Evolutionary conservation across 2,329 filamentous ascomycete genomes (phyloP).

Genomic region (Aspergillus candidus): DNA sequence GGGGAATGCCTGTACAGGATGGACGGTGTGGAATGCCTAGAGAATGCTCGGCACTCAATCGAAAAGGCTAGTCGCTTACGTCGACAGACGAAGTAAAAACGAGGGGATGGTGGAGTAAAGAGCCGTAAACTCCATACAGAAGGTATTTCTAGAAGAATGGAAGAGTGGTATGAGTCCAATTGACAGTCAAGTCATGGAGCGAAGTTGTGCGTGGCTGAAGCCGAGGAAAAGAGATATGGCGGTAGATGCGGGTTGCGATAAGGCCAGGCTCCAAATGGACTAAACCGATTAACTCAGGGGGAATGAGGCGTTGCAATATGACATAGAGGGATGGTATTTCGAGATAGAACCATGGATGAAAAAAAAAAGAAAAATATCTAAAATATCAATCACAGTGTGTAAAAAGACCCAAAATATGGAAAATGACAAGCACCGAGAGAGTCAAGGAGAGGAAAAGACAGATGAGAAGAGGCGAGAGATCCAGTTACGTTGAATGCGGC

Average conservation of each 20-base stretch:
- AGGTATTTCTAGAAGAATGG: not conserved
- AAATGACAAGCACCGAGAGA: not conserved
- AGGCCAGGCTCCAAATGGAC: not conserved
- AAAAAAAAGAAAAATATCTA: too few relatives aligned
- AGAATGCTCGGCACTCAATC: not conserved
- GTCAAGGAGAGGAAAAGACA: not conserved
- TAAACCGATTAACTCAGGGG: too few relatives aligned
- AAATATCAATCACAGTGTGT: not conserved
- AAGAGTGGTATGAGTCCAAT: not conserved
- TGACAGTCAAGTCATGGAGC: too few relatives aligned
- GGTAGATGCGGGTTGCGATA: not conserved
- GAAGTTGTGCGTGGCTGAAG: too few relatives aligned
- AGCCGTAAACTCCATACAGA: conserved; percentile 2
- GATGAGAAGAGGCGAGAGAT: conserved; percentile 1
- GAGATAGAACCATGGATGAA: too few relatives aligned
- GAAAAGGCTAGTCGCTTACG: not conserved
- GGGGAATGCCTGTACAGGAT: not conserved
- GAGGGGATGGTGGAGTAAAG: conserved; percentile 3
- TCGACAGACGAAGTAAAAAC: conserved; percentile 4
- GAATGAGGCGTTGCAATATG: too few relatives aligned
- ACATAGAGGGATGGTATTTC: too few relatives aligned
- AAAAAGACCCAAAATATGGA: not conserved
- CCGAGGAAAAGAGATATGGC: not conserved
- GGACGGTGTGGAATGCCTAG: not conserved
- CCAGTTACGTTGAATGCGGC: not conserved